Evolutionary conservation across 2,329 filamentous ascomycete species (phyloP).

Genomic region (Nemania diffusa): DNA sequence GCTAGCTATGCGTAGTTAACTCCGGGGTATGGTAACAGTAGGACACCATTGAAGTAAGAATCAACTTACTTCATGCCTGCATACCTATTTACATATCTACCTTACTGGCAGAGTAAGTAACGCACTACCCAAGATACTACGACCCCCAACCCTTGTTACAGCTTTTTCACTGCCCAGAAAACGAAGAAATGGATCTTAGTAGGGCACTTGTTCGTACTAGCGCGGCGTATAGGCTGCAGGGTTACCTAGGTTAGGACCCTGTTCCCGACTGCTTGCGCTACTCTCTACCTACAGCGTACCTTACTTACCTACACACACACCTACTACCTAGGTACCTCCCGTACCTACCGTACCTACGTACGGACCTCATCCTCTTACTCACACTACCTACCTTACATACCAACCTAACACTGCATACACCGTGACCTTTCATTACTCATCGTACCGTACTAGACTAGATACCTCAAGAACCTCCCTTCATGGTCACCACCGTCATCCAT

Average conservation of each 20-base stretch:
- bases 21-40: neutral
- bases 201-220: constrained; percentile 33
- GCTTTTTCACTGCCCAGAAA: constrained; percentile 47
- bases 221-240: constrained; percentile 28
- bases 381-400: neutral
- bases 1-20: too few species aligned
- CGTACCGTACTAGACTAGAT: constrained; percentile 2
- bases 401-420: neutral
- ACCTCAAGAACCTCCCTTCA: constrained; percentile 7
- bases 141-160: constrained; percentile 38
- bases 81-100: neutral
- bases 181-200: constrained; percentile 38
- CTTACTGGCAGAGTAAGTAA: neutral
- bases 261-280: constrained; percentile 14
- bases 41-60: neutral
- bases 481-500: constrained; percentile 12
- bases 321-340: neutral
- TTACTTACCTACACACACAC: neutral
- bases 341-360: neutral
- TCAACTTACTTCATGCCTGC: neutral
- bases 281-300: neutral
- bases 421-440: neutral
- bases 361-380: neutral
- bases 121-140: neutral
- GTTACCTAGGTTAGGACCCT: constrained; percentile 6